These are phyloP conservation scores for Aspergillus diversus DNA, from an alignment of 495 filamentous ascomycete species.

Conservation along the genomic window DNA sequence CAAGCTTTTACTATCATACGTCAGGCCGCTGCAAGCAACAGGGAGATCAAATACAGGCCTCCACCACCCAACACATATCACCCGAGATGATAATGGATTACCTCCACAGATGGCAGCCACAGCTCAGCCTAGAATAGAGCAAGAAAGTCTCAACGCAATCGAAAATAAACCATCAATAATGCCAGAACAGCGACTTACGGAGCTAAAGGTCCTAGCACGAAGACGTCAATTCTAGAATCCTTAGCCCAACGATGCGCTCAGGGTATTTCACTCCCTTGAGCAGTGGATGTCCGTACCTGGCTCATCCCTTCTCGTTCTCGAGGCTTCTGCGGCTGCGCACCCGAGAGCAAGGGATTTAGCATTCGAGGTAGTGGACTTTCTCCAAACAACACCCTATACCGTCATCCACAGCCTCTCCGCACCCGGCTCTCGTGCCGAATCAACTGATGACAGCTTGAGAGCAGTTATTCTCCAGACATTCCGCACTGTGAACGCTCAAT, in stretches of 20 bases:
- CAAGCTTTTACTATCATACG: constrained; percentile 20
- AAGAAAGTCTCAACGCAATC: too few species aligned
- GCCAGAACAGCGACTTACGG: not conserved
- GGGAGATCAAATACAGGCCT: too few species aligned
- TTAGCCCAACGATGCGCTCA: not conserved
- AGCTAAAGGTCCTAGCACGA: not conserved
- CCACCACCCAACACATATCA: too few species aligned
- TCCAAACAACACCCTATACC: not conserved
- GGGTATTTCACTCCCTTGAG: not conserved
- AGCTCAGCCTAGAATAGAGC: too few species aligned
- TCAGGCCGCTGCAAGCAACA: not conserved
- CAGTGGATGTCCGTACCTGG: not conserved
- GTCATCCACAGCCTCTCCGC: not conserved
- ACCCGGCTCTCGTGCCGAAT: not conserved
- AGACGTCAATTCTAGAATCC: not conserved
- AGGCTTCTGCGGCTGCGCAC: not conserved
- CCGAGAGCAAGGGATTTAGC: not conserved
- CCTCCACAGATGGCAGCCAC: too few species aligned
- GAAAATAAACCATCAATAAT: not conserved
- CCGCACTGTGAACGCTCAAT: not conserved
- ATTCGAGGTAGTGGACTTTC: not conserved
- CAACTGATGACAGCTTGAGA: not conserved
- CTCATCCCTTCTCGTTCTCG: not conserved
- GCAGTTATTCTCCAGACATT: not conserved
- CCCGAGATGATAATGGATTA: too few species aligned